Conservation (phyloP, 345 rosid genomes). For the Streptanthus diversifolius region DNA sequence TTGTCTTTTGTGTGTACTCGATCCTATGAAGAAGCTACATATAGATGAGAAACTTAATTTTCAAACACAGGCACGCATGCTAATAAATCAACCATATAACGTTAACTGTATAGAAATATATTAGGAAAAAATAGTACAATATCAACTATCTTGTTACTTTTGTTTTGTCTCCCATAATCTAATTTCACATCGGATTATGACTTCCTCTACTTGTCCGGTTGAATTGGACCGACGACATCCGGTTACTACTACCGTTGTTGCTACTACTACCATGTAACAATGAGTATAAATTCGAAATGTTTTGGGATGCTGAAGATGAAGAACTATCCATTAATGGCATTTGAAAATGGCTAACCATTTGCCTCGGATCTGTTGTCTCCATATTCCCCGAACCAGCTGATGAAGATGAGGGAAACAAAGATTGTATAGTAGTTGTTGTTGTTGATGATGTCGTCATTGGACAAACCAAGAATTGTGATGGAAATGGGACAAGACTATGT, state of each 20-base stretch:
- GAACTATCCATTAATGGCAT: slow-evolving; percentile 40
- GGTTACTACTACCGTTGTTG: slow-evolving; percentile 17
- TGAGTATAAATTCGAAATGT: slow-evolving; percentile 32
- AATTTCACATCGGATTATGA: slow-evolving; percentile 16
- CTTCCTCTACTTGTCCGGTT: slow-evolving; percentile 25
- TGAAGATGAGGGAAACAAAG: slow-evolving; percentile 40
- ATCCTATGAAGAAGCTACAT: not conserved
- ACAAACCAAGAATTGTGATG: slow-evolving; percentile 51
- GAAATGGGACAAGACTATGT: slow-evolving; percentile 47
- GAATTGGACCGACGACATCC: slow-evolving; percentile 18
- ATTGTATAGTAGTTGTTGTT: slow-evolving; percentile 32
- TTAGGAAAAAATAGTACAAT: not conserved
- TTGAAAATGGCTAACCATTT: slow-evolving; percentile 47
- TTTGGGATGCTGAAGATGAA: slow-evolving; percentile 32
- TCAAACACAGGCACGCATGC: not conserved
- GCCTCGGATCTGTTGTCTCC: slow-evolving; percentile 42
- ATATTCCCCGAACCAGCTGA: slow-evolving; percentile 6
- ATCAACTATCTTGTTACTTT: not conserved
- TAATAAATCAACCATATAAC: not conserved
- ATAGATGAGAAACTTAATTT: not conserved
- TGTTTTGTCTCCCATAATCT: slow-evolving; percentile 13
- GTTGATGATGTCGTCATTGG: slow-evolving; percentile 30
- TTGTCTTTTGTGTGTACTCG: not conserved
- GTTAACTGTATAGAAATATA: not conserved
- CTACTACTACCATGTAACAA: slow-evolving; percentile 30